phyloP scores from a whole-genome alignment of 371 early-diverging fungal genomes.

The Basidiobolus meristosporus region DNA sequence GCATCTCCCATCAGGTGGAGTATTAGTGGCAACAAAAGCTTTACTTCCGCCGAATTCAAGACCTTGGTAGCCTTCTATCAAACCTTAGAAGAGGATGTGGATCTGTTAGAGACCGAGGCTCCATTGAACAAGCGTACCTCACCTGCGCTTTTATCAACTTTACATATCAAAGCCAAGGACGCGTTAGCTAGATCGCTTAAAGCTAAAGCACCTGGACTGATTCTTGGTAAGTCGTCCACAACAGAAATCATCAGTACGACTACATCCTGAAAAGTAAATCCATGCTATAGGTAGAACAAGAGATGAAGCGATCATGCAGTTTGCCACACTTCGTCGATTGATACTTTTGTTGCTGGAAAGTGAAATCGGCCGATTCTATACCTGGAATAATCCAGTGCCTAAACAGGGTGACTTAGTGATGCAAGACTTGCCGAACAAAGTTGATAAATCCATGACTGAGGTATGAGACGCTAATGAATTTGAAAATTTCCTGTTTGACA shows the following conservation, averaged over 20 bases:
- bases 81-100: conserved; percentile 39
- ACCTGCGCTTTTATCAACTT: conserved; percentile 10
- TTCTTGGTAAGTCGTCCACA: not conserved
- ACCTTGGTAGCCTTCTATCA: conserved; percentile 43
- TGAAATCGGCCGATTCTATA: conserved; percentile 59
- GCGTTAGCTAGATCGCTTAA: not conserved
- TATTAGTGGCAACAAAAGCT: conserved; percentile 43
- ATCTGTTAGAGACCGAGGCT: too few species aligned
- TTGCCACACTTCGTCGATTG: conserved; percentile 27
- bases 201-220: not conserved
- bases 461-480: too few species aligned
- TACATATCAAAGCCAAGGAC: not conserved
- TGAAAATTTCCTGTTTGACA: too few species aligned
- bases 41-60: conserved; percentile 37
- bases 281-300: conserved; percentile 1
- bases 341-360: conserved; percentile 68
- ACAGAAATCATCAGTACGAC: not conserved
- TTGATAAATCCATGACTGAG: conserved; percentile 25
- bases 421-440: conserved; percentile 14
- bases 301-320: conserved; percentile 9
- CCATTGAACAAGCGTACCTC: conserved; percentile 23
- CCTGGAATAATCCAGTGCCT: conserved; percentile 62
- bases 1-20: too few species aligned
- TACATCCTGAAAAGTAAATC: not conserved
- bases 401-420: conserved; percentile 17